Percentiles rank a stretch among this genome's conserved stretches.
phyloP scores from a whole-genome alignment of 176 grass and related monocot species.

The Avena atlantica region DNA sequence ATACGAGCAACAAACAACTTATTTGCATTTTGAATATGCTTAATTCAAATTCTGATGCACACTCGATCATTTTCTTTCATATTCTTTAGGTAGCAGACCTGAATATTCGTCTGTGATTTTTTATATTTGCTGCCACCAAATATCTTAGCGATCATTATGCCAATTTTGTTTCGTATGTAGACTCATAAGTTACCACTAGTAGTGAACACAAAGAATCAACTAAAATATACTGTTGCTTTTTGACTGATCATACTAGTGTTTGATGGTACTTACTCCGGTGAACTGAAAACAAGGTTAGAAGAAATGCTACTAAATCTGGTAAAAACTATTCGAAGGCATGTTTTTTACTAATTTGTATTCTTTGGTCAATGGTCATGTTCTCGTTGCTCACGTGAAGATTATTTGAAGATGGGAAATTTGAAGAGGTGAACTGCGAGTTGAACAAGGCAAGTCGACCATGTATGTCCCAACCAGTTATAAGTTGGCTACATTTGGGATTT shows the following conservation, averaged over 20 bases:
- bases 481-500: neutral
- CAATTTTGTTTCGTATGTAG: neutral
- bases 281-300: neutral
- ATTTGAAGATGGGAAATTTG: neutral
- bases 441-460: neutral
- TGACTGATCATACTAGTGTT: neutral
- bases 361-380: neutral
- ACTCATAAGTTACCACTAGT: neutral
- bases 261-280: neutral
- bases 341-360: neutral
- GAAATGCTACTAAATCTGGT: neutral
- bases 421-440: neutral
- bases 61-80: too few relatives aligned
- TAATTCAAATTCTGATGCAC: too few relatives aligned
- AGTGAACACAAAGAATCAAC: neutral
- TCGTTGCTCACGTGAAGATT: neutral
- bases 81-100: neutral
- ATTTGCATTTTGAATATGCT: too few relatives aligned
- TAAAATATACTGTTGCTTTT: neutral
- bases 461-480: neutral
- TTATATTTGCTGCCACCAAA: neutral
- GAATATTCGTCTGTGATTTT: neutral
- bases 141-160: neutral
- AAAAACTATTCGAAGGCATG: neutral
- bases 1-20: neutral